Conservation (phyloP, 108 stramenopile genomes). For the Conticribra weissflogii region DNA sequence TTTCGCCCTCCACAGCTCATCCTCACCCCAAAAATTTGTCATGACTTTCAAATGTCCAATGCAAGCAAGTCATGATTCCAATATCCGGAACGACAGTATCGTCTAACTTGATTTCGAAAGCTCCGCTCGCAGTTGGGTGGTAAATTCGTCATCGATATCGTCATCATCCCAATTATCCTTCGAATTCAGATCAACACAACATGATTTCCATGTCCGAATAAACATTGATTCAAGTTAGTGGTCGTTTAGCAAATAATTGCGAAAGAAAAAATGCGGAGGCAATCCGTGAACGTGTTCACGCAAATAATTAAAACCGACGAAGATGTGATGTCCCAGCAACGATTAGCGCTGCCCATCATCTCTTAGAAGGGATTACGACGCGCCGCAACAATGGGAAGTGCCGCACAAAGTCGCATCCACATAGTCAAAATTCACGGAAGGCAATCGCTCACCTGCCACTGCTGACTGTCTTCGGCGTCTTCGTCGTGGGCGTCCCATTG, state of each 20-base stretch:
- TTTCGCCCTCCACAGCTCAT: too few species aligned
- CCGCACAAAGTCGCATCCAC: neutral
- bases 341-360: too few species aligned
- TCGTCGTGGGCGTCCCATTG: conserved; percentile 84
- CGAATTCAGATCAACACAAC: neutral
- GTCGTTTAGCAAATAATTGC: conserved; percentile 1
- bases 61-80: neutral
- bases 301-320: neutral
- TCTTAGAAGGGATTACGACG: too few species aligned
- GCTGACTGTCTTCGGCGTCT: conserved; percentile 87
- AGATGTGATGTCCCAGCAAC: neutral
- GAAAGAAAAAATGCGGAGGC: neutral
- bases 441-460: conserved; percentile 73
- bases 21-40: too few species aligned
- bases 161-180: conserved; percentile 96
- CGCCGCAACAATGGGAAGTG: too few species aligned
- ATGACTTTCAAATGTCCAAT: neutral
- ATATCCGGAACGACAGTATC: neutral
- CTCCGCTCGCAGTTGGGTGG: conserved; percentile 86
- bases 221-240: too few species aligned
- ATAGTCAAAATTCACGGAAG: neutral
- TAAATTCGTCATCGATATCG: conserved; percentile 95
- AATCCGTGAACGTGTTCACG: neutral
- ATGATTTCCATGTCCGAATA: neutral
- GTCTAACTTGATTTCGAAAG: conserved; percentile 56